Conservation (phyloP, 2,329 filamentous ascomycete species). For the Aspergillus oerlinghausenensis region DNA sequence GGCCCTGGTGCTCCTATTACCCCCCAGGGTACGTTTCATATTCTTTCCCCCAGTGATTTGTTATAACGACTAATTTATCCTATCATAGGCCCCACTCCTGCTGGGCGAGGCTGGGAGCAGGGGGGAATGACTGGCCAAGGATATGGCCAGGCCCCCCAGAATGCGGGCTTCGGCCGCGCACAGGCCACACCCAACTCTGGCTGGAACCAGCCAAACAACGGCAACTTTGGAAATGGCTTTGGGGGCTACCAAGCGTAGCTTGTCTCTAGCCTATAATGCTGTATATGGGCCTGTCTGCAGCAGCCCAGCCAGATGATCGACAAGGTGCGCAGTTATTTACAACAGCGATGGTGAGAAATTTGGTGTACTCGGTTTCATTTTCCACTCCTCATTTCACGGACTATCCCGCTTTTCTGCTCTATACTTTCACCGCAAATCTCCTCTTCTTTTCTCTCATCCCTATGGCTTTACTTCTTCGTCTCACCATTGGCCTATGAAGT, state of each 20-base stretch:
- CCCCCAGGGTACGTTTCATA: conserved; percentile 46
- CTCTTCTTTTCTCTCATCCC: conserved; percentile 11
- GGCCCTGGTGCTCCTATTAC: conserved; percentile 63
- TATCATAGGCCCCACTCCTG: conserved; percentile 49
- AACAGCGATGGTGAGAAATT: conserved; percentile 13
- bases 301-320: conserved; percentile 7
- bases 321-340: conserved; percentile 8
- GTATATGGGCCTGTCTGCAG: conserved; percentile 10
- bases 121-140: conserved; percentile 42
- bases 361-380: background rate
- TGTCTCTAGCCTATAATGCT: conserved; percentile 4
- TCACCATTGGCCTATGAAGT: conserved; percentile 29
- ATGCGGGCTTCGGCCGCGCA: conserved; percentile 79
- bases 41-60: background rate
- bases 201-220: conserved; percentile 50
- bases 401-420: conserved; percentile 5
- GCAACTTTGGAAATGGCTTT: conserved; percentile 53
- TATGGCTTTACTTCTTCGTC: conserved; percentile 10
- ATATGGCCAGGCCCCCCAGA: conserved; percentile 64
- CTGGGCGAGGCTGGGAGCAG: conserved; percentile 54
- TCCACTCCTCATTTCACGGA: conserved; percentile 3
- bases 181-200: conserved; percentile 50
- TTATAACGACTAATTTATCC: conserved; percentile 8
- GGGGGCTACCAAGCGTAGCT: conserved; percentile 57
- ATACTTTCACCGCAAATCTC: conserved; percentile 12